Conservation (phyloP, 2,329 filamentous ascomycete species). For the Neonectria sp. region DNA sequence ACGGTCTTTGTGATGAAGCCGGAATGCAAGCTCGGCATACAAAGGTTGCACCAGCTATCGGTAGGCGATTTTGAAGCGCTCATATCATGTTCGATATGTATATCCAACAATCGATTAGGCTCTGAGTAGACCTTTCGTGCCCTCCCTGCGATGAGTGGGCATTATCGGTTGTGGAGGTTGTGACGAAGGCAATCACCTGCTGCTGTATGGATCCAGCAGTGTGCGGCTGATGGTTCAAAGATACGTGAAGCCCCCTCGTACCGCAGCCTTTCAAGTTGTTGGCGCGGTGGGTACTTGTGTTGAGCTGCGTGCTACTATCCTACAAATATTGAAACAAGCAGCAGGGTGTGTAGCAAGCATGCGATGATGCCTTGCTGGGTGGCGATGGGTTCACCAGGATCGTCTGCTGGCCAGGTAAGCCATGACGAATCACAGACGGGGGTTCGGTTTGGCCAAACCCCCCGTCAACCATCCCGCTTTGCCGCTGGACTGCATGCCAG, state of each 20-base stretch:
- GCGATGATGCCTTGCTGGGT: conserved; percentile 14
- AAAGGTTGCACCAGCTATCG: not conserved
- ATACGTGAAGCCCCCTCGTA: conserved; percentile 15
- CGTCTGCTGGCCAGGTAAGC: conserved; percentile 12
- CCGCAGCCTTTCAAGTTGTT: conserved; percentile 15
- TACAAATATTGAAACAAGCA: conserved; percentile 18
- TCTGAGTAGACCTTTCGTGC: not conserved
- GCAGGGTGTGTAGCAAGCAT: conserved; percentile 14
- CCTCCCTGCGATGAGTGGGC: not conserved
- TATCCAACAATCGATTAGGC: not conserved
- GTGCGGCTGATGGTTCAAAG: conserved; percentile 10
- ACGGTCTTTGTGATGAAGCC: not conserved
- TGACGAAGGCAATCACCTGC: conserved; percentile 4
- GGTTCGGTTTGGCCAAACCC: conserved; percentile 12
- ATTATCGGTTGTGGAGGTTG: not conserved
- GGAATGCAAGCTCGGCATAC: not conserved
- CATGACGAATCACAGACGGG: conserved; percentile 19
- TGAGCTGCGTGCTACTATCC: conserved; percentile 17
- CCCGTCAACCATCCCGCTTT: conserved; percentile 30
- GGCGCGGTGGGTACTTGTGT: conserved; percentile 18
- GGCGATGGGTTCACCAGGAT: conserved; percentile 15
- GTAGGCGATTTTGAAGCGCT: not conserved
- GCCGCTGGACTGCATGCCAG: conserved; percentile 26
- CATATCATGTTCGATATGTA: not conserved
- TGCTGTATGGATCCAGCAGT: conserved; percentile 1